Evolutionary conservation across 2,329 filamentous ascomycete species (phyloP).

Genomic region (Diaporthe amygdali): DNA sequence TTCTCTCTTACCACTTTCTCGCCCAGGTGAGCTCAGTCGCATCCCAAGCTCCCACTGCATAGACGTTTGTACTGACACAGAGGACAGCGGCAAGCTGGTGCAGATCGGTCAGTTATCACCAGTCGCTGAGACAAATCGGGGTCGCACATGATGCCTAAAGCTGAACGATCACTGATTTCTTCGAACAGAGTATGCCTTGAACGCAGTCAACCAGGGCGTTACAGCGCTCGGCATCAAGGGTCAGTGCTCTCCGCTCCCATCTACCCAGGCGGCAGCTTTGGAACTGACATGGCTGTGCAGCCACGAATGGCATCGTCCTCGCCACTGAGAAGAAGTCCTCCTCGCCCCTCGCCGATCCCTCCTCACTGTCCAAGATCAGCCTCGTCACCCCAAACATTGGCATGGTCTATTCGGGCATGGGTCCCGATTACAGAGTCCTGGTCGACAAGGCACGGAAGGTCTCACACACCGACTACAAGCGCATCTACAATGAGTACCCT

Average conservation of each 20-base stretch:
- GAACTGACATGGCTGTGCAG: slow-evolving; percentile 50
- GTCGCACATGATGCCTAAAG: slow-evolving; percentile 20
- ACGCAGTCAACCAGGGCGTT: slow-evolving; percentile 98
- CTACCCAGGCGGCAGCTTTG: background rate
- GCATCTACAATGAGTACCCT: slow-evolving; percentile 99
- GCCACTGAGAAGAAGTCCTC: slow-evolving; percentile 99
- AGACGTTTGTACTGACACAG: slow-evolving; percentile 31
- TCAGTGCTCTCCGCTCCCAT: slow-evolving; percentile 43
- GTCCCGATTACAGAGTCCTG: slow-evolving; percentile 95
- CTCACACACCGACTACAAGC: slow-evolving; percentile 98
- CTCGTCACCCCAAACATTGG: slow-evolving; percentile 98
- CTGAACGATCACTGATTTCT: slow-evolving; percentile 26
- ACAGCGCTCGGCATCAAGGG: slow-evolving; percentile 99
- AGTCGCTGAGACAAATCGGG: slow-evolving; percentile 42
- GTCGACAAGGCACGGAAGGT: slow-evolving; percentile 98
- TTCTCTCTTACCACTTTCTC: slow-evolving; percentile 99
- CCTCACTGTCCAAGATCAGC: slow-evolving; percentile 95
- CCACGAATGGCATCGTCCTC: slow-evolving; percentile 97
- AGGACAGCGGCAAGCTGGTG: slow-evolving; percentile 89
- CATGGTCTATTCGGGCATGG: slow-evolving; percentile 99
- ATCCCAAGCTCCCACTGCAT: slow-evolving; percentile 14
- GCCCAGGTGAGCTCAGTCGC: slow-evolving; percentile 75
- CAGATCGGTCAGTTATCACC: slow-evolving; percentile 76
- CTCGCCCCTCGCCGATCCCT: slow-evolving; percentile 92
- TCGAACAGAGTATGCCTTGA: slow-evolving; percentile 90